These are phyloP conservation scores for Cyphellophora europaea DNA, from an alignment of 2,329 filamentous ascomycete genomes.

Conservation along the genomic window DNA sequence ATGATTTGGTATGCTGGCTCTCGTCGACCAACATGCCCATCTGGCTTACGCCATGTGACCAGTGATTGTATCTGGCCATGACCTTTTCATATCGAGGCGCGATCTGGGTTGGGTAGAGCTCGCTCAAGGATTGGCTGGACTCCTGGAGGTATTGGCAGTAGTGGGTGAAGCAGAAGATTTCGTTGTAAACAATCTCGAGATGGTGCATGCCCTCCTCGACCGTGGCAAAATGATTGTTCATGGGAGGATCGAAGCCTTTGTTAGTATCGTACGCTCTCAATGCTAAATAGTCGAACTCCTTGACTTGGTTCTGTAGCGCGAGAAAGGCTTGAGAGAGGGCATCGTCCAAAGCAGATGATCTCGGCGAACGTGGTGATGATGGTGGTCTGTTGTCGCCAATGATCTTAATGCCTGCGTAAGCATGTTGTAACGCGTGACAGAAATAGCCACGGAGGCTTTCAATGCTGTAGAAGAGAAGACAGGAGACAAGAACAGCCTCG, in stretches of 20 bases:
- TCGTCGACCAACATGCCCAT: not conserved
- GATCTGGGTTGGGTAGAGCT: not conserved
- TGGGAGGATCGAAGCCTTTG: not conserved
- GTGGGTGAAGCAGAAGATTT: not conserved
- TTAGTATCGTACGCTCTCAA: not conserved
- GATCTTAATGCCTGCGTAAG: too few relatives aligned
- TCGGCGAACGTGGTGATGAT: not conserved
- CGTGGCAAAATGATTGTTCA: not conserved
- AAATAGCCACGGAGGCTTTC: too few relatives aligned
- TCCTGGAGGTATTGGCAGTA: not conserved
- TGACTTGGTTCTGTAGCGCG: slow-evolving; percentile 20
- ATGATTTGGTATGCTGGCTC: not conserved
- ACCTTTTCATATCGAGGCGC: not conserved
- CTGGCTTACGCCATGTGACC: not conserved
- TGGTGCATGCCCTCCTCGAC: slow-evolving; percentile 1
- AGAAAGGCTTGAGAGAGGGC: slow-evolving; percentile 23
- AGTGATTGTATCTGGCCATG: not conserved
- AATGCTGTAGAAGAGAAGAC: too few relatives aligned
- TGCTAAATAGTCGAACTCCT: slow-evolving; percentile 1
- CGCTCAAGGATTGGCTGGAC: not conserved
- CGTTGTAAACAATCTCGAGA: slow-evolving; percentile 2
- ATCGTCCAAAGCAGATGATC: slow-evolving; percentile 28
- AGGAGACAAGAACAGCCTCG: too few relatives aligned
- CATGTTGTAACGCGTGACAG: too few relatives aligned
- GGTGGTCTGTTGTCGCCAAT: not conserved